Evolutionary conservation across 345 rosid genomes (phyloP).

Genomic region (Eucalyptus tenuipes): DNA sequence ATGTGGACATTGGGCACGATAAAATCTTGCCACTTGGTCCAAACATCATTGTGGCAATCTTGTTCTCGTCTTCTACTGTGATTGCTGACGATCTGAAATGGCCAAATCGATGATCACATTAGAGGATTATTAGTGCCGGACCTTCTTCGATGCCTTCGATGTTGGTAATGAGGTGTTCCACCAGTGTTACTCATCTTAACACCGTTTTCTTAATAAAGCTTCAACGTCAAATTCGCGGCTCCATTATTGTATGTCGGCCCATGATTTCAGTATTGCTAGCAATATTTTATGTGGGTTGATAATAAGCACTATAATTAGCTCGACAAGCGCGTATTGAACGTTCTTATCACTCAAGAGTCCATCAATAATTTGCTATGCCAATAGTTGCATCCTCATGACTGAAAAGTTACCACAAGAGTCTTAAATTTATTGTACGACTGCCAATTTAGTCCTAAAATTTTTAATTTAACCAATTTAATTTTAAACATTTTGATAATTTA

Average conservation of each 20-base stretch:
- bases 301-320: neutral
- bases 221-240: neutral
- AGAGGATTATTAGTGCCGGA: neutral
- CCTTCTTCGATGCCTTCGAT: neutral
- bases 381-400: accelerated
- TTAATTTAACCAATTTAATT: neutral
- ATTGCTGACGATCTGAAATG: neutral
- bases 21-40: neutral
- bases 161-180: neutral
- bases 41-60: neutral
- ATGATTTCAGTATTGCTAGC: neutral
- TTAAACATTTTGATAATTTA: neutral
- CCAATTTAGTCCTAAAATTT: accelerated
- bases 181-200: neutral
- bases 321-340: neutral
- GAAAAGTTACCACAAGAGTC: accelerated
- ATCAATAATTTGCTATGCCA: neutral
- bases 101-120: neutral
- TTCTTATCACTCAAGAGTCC: neutral
- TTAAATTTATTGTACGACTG: accelerated
- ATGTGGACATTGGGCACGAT: neutral
- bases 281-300: neutral
- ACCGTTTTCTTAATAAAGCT: neutral
- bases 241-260: neutral
- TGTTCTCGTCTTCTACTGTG: neutral